Conservation (phyloP, 1,284 basidiomycete genomes). For the Ustilago trichophora region DNA sequence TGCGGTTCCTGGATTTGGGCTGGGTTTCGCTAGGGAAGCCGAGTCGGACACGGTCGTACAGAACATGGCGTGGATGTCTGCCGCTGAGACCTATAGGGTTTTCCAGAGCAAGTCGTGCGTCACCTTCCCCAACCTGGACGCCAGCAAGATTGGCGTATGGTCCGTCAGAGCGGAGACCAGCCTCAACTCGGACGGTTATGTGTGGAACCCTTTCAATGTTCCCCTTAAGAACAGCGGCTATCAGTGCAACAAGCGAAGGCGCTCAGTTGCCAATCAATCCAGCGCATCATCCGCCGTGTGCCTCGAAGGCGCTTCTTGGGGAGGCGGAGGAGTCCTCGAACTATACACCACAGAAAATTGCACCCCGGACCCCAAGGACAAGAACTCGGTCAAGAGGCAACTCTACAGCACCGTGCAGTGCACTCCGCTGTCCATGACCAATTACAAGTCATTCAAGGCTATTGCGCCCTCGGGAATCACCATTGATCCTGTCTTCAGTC, state of each 20-base stretch:
- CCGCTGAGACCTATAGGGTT: slow-evolving; percentile 5
- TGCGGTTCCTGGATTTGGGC: slow-evolving; percentile 17
- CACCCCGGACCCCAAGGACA: no score
- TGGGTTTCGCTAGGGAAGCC: slow-evolving; percentile 24
- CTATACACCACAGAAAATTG: slow-evolving; percentile 24
- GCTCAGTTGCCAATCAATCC: no score
- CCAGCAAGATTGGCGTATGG: slow-evolving; percentile 6
- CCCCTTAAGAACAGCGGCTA: slow-evolving; percentile 7
- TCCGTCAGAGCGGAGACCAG: slow-evolving; percentile 1
- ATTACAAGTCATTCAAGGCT: slow-evolving; percentile 31
- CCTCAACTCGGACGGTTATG: slow-evolving; percentile 16
- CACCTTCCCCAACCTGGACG: slow-evolving; percentile 26
- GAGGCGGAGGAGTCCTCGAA: slow-evolving; percentile 23
- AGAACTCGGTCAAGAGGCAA: slow-evolving; percentile 13
- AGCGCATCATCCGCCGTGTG: slow-evolving; percentile 8
- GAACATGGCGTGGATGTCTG: slow-evolving; percentile 35
- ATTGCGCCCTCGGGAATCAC: slow-evolving; percentile 2
- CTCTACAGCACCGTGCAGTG: slow-evolving; percentile 28
- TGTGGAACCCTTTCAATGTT: slow-evolving; percentile 35
- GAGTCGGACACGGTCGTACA: slow-evolving; percentile 31
- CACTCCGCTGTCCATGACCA: slow-evolving; percentile 14
- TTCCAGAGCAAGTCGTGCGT: slow-evolving; percentile 19
- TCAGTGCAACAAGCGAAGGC: slow-evolving; percentile 1
- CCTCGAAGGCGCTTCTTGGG: slow-evolving; percentile 24
- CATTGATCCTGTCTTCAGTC: slow-evolving; percentile 25